A percentile compares a stretch with the other conserved stretches of the same genome.
Evolutionary conservation across 2,329 filamentous ascomycete species (phyloP).

Genomic region (Xylaria multiplex): DNA sequence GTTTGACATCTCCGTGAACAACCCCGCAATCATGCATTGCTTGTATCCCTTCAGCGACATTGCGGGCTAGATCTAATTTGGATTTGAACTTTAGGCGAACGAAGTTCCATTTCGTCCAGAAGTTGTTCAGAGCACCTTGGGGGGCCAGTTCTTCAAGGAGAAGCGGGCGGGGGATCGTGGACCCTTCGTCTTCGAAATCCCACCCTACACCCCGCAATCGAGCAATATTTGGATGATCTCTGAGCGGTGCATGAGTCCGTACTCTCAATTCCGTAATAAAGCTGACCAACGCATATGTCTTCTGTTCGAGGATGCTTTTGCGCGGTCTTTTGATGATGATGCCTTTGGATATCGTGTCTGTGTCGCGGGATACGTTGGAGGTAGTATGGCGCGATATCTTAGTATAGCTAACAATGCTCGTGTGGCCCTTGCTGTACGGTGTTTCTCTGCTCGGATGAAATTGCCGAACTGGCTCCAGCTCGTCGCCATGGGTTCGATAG

Average conservation of each 20-base stretch:
- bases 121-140: constrained; percentile 3
- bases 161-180: constrained; percentile 10
- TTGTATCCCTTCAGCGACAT: constrained; percentile 8
- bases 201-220: constrained; percentile 5
- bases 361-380: background rate
- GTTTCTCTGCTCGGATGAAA: constrained; percentile 11
- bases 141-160: constrained; percentile 9
- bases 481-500: background rate
- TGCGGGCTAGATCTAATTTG: background rate
- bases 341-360: background rate
- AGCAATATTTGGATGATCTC: constrained; percentile 9
- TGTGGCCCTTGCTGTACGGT: constrained; percentile 4
- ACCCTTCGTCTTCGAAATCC: constrained; percentile 11
- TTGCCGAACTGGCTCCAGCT: constrained; percentile 1
- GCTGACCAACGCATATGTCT: constrained; percentile 11
- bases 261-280: constrained; percentile 14
- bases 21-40: background rate
- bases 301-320: constrained; percentile 7
- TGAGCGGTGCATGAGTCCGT: constrained; percentile 6
- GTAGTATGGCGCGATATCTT: constrained; percentile 1
- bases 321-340: constrained; percentile 14
- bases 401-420: constrained; percentile 4
- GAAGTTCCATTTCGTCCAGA: constrained; percentile 8
- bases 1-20: constrained; percentile 14
- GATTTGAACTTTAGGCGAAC: constrained; percentile 8